These are phyloP conservation scores for Sugiyamaella mastotermitis DNA, from an alignment of 805 yeast species.

Conservation along the genomic window DNA sequence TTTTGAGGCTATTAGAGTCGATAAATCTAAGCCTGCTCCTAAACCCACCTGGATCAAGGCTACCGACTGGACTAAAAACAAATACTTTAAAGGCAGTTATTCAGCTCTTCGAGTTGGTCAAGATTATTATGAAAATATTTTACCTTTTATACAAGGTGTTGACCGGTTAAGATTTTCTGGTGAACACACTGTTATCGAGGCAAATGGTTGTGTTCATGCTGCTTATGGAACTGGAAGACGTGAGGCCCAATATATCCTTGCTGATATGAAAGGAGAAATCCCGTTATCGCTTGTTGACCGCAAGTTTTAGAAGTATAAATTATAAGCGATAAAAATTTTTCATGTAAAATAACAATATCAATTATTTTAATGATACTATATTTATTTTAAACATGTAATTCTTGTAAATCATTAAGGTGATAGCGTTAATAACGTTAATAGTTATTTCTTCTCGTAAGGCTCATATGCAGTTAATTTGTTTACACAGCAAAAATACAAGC, in stretches of 20 bases:
- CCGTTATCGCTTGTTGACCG: too few relatives aligned
- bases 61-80: slow-evolving; percentile 67
- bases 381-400: too few relatives aligned
- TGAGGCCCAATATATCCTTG: slow-evolving; percentile 40
- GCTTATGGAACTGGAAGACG: slow-evolving; percentile 75
- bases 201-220: slow-evolving; percentile 90
- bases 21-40: slow-evolving; percentile 28
- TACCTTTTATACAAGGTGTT: slow-evolving; percentile 53
- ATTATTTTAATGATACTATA: too few relatives aligned
- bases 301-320: not conserved
- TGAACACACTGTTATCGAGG: slow-evolving; percentile 80
- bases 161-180: slow-evolving; percentile 77
- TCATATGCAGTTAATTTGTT: too few relatives aligned
- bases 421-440: too few relatives aligned
- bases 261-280: slow-evolving; percentile 4
- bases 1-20: slow-evolving; percentile 25
- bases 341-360: not conserved
- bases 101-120: slow-evolving; percentile 38
- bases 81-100: slow-evolving; percentile 69
- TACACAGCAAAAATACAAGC: too few relatives aligned
- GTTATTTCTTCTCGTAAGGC: too few relatives aligned
- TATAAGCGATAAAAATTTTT: not conserved
- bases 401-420: too few relatives aligned
- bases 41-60: slow-evolving; percentile 36
- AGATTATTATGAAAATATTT: slow-evolving; percentile 10